Base-by-base conservation (phyloP, 176 grass and related monocot genomes). In the Paspalum notatum region DNA sequence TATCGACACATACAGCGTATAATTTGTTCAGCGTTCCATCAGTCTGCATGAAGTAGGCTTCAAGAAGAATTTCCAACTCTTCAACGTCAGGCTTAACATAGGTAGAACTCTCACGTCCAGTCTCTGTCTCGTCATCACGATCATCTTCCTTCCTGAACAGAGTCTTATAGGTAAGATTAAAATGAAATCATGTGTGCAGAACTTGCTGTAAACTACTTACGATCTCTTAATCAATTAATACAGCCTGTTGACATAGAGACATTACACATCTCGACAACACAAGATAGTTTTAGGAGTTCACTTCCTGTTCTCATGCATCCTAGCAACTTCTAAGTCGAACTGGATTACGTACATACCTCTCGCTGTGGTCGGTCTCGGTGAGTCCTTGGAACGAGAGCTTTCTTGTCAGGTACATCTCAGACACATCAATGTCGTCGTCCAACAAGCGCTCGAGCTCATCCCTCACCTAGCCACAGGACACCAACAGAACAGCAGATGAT, bases 371-470 rank as follows among this genome's bases (percentile, higher is more conserved):
- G n/a, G 41, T 61, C 56, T 87, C 85, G 27, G 66, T 44, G 32
- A 73, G 21, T 63, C 68, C 68, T 77, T 80, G 91, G 60, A 59
- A 50, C 38, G 37, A 5, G 66, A 94, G 75, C 69, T 94, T 94
- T 61, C 73, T 79, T 66, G 91, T 84, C 60, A 94, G 80, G 41
- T 94, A 84, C 91, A 94, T 75, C 65, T 81, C 91, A 5, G 76
- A 65, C 83, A 91, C 91, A 44, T 91, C 88, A 62, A 68, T 74
- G 17, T 94, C 83, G 53, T 94, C 86, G 27, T 94, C 91, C 47
- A 94, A 53, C 72, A 94, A 86, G 74, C 86, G 83, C 67, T 91
- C 91, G 40, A 94, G 72, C 55, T 94, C 88, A 81, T 94, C 91
- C 80, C 88, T 91, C 43, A 91, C 65, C 91, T 94, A 38, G n/a